Base-by-base conservation (phyloP, 2,329 filamentous ascomycete genomes). In the Coniella lustricola region DNA sequence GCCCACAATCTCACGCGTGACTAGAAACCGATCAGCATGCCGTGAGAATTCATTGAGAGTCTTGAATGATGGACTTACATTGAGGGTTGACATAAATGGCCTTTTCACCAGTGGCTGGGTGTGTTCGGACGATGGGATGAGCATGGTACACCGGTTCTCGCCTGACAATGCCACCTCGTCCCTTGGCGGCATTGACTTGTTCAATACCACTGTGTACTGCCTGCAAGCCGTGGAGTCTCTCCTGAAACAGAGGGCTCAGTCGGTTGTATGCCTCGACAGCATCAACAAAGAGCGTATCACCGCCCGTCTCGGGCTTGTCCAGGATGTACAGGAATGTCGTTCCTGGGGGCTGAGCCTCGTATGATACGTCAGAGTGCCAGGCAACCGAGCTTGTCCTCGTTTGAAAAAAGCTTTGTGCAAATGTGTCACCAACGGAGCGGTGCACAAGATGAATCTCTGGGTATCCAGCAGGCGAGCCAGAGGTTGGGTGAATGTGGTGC, bases 291-390 rank as follows among this genome's bases (percentile, higher is more conserved):
- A 94, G 70, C 0, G 90, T 95, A 62, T 95, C 90, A 41, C 90
- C 90, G 32, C 90, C 90, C 1, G 80, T 83, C 34, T 79, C 73
- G 1, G 90, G 90, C 38, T 79, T 83, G 61, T 95, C 89, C n/a
- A 96, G 76, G 43, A 90, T 75, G 62, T 94, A 95, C 32, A 95
- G 67, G 67, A 95, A 94, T 0, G 90, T 95, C 0, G 89, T 95
- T 25, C 89, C 88, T 0, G 90, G 89, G 1, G 90, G 89, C 67
- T 96, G 90, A 56, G 79, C 71, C 70, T 95, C 90, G 62, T 94
- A 95, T 0, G 85, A 87, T 1, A 95, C 84, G 57, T 95, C 90
- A 0, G 83, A 87, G 68, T 95, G 90, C 89, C 89, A 95, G 7
- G 87, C 87, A 1, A 94, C 82, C 1, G 84, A 87, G 66, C 84